Evolutionary conservation across 768 basidiomycete genomes (phyloP).

Genomic region (Trametes cubensis): DNA sequence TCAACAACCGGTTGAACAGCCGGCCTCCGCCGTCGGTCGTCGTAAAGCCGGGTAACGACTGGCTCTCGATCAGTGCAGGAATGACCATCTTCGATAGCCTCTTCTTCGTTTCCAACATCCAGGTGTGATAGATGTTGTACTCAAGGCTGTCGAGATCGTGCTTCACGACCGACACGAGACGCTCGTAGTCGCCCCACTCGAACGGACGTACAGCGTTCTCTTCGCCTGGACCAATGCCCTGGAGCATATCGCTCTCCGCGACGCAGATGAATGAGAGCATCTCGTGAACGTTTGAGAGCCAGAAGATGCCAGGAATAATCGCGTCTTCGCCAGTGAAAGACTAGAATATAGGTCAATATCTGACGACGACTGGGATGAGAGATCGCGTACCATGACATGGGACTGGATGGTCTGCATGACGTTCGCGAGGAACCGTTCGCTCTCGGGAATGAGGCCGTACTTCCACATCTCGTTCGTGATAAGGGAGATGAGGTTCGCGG

Average conservation of each 20-base stretch:
- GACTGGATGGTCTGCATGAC: constrained; percentile 98
- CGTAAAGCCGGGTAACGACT: constrained; percentile 96
- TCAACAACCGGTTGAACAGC: constrained; percentile 90
- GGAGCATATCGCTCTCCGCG: constrained; percentile 97
- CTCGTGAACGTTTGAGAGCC: constrained; percentile 99
- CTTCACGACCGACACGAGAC: constrained; percentile 95
- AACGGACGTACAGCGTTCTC: constrained; percentile 90
- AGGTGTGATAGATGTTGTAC: constrained; percentile 99
- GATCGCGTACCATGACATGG: constrained; percentile 88
- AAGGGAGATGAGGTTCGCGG: constrained; percentile 94
- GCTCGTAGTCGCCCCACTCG: constrained; percentile 97
- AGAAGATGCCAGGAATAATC: constrained; percentile 95
- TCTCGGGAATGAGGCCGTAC: constrained; percentile 94
- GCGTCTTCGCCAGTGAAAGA: constrained; percentile 93
- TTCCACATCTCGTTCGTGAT: constrained; percentile 99
- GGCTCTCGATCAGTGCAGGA: constrained; percentile 97
- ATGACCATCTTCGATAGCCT: constrained; percentile 96
- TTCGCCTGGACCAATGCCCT: constrained; percentile 96
- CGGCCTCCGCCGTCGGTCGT: constrained; percentile 92
- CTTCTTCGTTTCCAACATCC: constrained; percentile 99
- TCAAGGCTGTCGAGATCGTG: constrained; percentile 98
- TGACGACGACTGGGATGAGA: constrained; percentile 5
- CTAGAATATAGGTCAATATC: constrained; percentile 41
- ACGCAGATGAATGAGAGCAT: constrained; percentile 99
- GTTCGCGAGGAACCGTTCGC: constrained; percentile 96